Conservation (phyloP, 768 basidiomycete species). For the Amanita polypyramis region DNA sequence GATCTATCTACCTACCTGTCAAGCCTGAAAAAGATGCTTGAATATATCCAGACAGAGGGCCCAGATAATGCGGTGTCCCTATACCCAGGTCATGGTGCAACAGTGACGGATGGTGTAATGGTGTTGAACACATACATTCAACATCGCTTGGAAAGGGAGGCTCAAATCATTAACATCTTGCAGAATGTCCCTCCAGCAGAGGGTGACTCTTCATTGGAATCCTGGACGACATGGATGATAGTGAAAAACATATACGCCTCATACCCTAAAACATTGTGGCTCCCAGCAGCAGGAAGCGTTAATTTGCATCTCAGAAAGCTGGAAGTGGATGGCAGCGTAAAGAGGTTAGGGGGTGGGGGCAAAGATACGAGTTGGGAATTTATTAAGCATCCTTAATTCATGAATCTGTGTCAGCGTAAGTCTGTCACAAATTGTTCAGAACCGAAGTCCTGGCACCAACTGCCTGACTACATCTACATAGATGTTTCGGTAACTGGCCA, state of each 20-base stretch:
- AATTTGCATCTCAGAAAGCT: constrained; percentile 69
- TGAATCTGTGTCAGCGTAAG: not conserved
- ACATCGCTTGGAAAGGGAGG: constrained; percentile 76
- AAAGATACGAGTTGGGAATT: constrained; percentile 39
- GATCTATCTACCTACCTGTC: constrained; percentile 64
- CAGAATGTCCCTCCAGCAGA: constrained; percentile 21
- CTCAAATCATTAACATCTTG: constrained; percentile 55
- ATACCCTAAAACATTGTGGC: constrained; percentile 64
- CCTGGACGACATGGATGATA: constrained; percentile 57
- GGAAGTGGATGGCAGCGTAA: constrained; percentile 50
- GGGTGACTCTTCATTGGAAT: constrained; percentile 1
- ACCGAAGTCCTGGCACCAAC: not conserved
- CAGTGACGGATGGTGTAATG: constrained; percentile 49
- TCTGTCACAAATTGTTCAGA: not conserved
- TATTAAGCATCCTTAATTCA: not conserved
- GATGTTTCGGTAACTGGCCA: not conserved
- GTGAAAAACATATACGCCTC: constrained; percentile 58
- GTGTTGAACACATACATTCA: constrained; percentile 64
- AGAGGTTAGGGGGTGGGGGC: constrained; percentile 38
- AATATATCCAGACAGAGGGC: constrained; percentile 21
- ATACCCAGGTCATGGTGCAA: constrained; percentile 89
- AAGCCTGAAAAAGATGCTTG: constrained; percentile 50
- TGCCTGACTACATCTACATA: not conserved
- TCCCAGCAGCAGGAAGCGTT: constrained; percentile 60
- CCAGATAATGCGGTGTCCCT: constrained; percentile 24